Base-by-base conservation (phyloP, 2,329 filamentous ascomycete species). In the Pseudogymnoascus sp. region DNA sequence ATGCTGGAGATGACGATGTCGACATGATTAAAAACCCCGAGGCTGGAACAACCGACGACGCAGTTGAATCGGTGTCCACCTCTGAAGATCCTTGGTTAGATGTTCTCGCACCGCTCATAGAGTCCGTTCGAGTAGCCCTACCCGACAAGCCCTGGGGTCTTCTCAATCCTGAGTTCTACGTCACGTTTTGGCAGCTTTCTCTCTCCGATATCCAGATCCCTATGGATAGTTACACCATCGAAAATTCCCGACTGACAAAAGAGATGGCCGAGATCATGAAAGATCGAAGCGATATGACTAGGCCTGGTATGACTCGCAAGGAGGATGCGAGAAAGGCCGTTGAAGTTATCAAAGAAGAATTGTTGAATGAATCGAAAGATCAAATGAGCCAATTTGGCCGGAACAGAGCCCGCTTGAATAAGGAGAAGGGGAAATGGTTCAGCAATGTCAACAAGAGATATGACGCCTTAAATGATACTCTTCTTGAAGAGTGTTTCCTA, bases 401-500 rank as follows among this genome's bases (percentile, higher is more conserved):
- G 66, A 86, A 84, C 64, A 84, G 85, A 65, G 77, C 82, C 58
- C 82, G 88, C 64, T 75, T 97, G 48, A 82, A 82, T 59, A 85
- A 85, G 64, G 89, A 92, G 67, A 91, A 92, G 70, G 78, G 84
- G 65, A 74, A 80, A 60, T 96, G 92, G 84, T 96, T 97, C 70
- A 75, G 81, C 3, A 79, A 82, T 8, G 79, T 84, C 64, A 80
- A 82, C 62, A 76, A 80, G 19, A 88, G 85, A 67, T 75, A 80
- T 37, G 84, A 88, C 61, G 77, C 76, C 6, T 78, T 95, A 3
- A 89, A 92, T 58, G 84, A 91, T 66, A 80, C 83, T 3, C 75
- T 99, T 15, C 80, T 99, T 8, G 91, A 97, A 72, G 86, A 95
- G 67, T 99, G 94, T 70, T 85, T 99, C 65, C 74, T 97, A n/a